These are phyloP conservation scores for Rhodotorula glutinis DNA, from an alignment of 1,284 basidiomycete genomes.

Conservation along the genomic window DNA sequence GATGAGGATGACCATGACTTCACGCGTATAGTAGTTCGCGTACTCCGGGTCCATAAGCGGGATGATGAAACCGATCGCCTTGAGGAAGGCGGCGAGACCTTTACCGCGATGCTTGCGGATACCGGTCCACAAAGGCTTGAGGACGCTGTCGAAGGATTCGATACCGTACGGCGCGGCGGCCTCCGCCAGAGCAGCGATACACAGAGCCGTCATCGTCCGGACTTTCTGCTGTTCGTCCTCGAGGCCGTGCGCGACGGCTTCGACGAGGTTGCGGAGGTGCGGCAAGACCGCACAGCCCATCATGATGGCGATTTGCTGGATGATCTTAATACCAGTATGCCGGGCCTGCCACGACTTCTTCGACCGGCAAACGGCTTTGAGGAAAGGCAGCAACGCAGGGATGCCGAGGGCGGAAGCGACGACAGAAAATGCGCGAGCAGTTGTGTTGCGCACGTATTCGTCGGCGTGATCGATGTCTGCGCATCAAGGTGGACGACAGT, in stretches of 20 bases:
- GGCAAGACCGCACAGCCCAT: slow-evolving; percentile 99
- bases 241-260: slow-evolving; percentile 92
- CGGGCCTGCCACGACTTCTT: slow-evolving; percentile 99
- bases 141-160: slow-evolving; percentile 96
- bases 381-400: slow-evolving; percentile 92
- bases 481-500: background rate
- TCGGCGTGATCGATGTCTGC: slow-evolving; percentile 96
- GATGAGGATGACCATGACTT: slow-evolving; percentile 95
- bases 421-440: slow-evolving; percentile 96
- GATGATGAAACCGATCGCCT: slow-evolving; percentile 99
- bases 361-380: slow-evolving; percentile 95
- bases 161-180: slow-evolving; percentile 98
- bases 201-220: slow-evolving; percentile 95
- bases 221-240: slow-evolving; percentile 99
- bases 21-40: slow-evolving; percentile 94
- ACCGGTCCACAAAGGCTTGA: slow-evolving; percentile 97
- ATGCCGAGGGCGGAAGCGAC: slow-evolving; percentile 98
- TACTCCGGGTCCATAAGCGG: slow-evolving; percentile 99
- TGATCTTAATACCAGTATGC: slow-evolving; percentile 98
- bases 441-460: slow-evolving; percentile 99
- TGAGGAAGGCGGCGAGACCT: slow-evolving; percentile 94
- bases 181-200: slow-evolving; percentile 93
- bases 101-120: slow-evolving; percentile 97
- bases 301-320: slow-evolving; percentile 99
- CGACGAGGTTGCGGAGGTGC: slow-evolving; percentile 92